Conservation (phyloP, 257 asterid genomes). For the Lantana camara region DNA sequence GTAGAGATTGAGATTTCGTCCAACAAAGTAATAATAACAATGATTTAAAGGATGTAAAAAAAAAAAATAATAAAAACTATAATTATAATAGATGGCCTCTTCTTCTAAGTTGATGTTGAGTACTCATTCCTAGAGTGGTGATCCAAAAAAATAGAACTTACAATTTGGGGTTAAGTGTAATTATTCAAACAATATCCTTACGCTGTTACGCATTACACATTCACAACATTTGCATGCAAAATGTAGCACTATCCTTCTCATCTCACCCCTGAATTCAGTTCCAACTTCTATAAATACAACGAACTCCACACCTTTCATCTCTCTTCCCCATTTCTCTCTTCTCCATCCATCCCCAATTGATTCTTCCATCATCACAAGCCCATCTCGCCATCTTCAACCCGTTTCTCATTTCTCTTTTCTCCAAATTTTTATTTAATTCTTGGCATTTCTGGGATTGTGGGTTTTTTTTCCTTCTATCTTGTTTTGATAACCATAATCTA, state of each 20-base stretch:
- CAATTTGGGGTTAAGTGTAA: not conserved
- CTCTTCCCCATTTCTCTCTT: slow-evolving; percentile 34
- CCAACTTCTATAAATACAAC: slow-evolving; percentile 24
- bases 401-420: slow-evolving; percentile 18
- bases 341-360: slow-evolving; percentile 26
- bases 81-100: too few species aligned
- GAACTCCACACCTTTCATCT: slow-evolving; percentile 18
- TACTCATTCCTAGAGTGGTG: not conserved
- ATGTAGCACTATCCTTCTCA: not conserved
- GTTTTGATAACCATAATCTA: slow-evolving; percentile 8
- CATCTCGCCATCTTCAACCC: slow-evolving; percentile 16
- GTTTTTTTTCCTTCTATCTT: not conserved
- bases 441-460: slow-evolving; percentile 18
- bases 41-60: too few species aligned
- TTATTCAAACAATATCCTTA: not conserved
- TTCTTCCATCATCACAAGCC: slow-evolving; percentile 21
- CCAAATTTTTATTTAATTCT: slow-evolving; percentile 9
- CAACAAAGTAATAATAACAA: too few species aligned
- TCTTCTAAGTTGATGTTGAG: not conserved
- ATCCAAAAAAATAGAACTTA: not conserved
- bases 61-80: too few species aligned
- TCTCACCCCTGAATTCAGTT: slow-evolving; percentile 18
- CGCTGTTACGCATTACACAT: not conserved
- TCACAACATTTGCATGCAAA: not conserved
- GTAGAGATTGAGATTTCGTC: too few species aligned